Evolutionary conservation across 306 rosid genomes (phyloP).

Genomic region (Canavalia ensiformis): DNA sequence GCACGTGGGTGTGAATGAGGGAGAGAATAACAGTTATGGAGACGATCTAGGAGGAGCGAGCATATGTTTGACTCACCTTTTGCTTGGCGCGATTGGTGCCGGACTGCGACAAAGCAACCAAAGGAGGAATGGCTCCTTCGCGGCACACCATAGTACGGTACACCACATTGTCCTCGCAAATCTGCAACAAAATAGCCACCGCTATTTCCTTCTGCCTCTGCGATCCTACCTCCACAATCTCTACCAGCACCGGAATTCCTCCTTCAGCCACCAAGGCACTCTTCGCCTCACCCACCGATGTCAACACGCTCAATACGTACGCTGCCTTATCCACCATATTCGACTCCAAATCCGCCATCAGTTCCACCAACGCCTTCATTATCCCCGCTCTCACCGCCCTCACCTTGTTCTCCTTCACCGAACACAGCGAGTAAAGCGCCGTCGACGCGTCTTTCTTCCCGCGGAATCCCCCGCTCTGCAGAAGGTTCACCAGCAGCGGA

Average conservation of each 20-base stretch:
- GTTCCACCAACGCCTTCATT: conserved; percentile 75
- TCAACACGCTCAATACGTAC: conserved; percentile 75
- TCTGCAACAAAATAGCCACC: conserved; percentile 64
- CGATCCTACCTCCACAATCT: conserved; percentile 80
- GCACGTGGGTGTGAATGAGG: background rate
- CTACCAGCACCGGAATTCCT: conserved; percentile 86
- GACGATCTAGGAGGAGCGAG: too few species aligned
- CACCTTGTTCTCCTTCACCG: conserved; percentile 75
- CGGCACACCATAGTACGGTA: conserved; percentile 79
- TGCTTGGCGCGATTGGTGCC: conserved; percentile 83
- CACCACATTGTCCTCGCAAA: conserved; percentile 68
- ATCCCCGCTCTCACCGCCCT: conserved; percentile 77
- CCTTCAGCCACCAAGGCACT: conserved; percentile 75
- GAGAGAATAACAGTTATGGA: too few species aligned
- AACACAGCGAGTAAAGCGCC: conserved; percentile 78
- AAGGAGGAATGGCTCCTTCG: conserved; percentile 92
- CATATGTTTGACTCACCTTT: conserved; percentile 60
- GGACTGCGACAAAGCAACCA: conserved; percentile 79
- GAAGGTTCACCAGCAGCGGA: conserved; percentile 72
- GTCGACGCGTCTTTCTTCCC: conserved; percentile 92
- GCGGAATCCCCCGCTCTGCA: conserved; percentile 67
- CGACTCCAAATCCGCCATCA: conserved; percentile 83
- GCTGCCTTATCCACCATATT: conserved; percentile 91
- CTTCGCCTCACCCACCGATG: conserved; percentile 62
- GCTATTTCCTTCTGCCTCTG: conserved; percentile 87